Evolutionary conservation across 2,329 filamentous ascomycete genomes (phyloP), one percentile per base, ranked within the genome.

Genomic region (Byssothecium circinans): DNA sequence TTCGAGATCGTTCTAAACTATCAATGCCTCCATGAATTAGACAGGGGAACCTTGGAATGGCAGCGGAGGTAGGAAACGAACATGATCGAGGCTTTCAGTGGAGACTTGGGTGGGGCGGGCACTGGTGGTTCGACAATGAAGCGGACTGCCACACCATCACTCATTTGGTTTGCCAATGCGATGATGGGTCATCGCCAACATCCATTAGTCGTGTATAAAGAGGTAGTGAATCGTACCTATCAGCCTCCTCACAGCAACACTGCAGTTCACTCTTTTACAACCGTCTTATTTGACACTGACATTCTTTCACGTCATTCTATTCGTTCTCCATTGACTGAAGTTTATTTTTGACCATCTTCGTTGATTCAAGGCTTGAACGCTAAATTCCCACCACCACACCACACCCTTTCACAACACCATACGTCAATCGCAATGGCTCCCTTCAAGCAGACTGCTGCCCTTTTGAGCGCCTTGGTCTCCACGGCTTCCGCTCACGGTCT

Each of bases 401-500:
- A 7, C 25, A 27, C 18, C 33, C 40, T 29, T 22, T 37, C 39
- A 40, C 17, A 30, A n/a, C n/a, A n/a, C n/a, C n/a, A n/a, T n/a
- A n/a, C n/a, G n/a, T 38, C 40, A 48, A 41, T 30, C 14, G 58
- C 46, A 47, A 67, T 68, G 64, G 60, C 62, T 58, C 57, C 56
- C 52, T 4, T 30, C 10, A 59, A 62, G 36, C 62, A 68, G 50
- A 56, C 53, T 43, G 63, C 57, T 45, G 62, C 64, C 48, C 52
- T 68, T 22, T 20, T 68, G 39, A 63, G 62, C 46, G 62, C 63
- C 41, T 45, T 68, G 33, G 73, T 67, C 42, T 59, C 73, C 47
- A 64, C 69, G 25, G 74, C 72, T 49, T 65, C 68, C 39, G 75
- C 75, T 36, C 76, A 79, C 60, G 76, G 76, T 41, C 67, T 65